Evolutionary conservation across 2,329 filamentous ascomycete genomes (phyloP).

Genomic region (Incumbomyces lentus): DNA sequence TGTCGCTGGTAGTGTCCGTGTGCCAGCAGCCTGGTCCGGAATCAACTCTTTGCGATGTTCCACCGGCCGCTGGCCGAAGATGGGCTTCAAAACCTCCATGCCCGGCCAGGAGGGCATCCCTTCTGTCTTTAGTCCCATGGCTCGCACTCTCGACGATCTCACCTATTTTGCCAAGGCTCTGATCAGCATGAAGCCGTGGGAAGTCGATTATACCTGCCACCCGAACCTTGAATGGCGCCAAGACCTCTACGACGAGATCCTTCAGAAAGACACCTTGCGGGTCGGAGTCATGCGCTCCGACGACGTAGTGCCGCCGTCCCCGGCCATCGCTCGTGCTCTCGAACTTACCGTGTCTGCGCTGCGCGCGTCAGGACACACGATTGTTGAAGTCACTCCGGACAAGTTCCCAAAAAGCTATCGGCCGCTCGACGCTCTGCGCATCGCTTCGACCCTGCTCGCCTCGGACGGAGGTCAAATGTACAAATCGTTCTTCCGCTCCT

Average conservation of each 20-base stretch:
- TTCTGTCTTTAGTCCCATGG: conserved; percentile 86
- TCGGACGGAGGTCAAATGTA: conserved; percentile 75
- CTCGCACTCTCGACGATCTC: conserved; percentile 71
- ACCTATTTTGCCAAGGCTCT: conserved; percentile 72
- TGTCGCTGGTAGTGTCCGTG: conserved; percentile 79
- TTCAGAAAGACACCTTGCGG: conserved; percentile 52
- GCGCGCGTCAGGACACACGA: conserved; percentile 60
- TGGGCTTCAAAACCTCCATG: conserved; percentile 77
- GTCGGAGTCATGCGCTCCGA: conserved; percentile 72
- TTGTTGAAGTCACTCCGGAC: conserved; percentile 43
- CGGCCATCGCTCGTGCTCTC: conserved; percentile 69
- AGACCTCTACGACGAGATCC: conserved; percentile 49
- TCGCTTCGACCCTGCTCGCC: conserved; percentile 73
- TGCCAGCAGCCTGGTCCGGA: conserved; percentile 79
- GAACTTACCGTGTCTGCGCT: conserved; percentile 61
- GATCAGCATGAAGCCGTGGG: conserved; percentile 76
- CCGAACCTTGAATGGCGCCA: conserved; percentile 64
- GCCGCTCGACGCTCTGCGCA: conserved; percentile 63
- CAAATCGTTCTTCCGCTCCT: conserved; percentile 61
- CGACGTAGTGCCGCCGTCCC: conserved; percentile 72
- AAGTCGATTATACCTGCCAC: conserved; percentile 75
- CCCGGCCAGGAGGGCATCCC: conserved; percentile 83
- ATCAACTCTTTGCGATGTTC: conserved; percentile 81
- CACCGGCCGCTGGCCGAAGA: conserved; percentile 82
- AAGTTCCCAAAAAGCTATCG: conserved; percentile 61